Base-by-base conservation (phyloP, 2,329 filamentous ascomycete species). In the Lasiodiplodia sp. region DNA sequence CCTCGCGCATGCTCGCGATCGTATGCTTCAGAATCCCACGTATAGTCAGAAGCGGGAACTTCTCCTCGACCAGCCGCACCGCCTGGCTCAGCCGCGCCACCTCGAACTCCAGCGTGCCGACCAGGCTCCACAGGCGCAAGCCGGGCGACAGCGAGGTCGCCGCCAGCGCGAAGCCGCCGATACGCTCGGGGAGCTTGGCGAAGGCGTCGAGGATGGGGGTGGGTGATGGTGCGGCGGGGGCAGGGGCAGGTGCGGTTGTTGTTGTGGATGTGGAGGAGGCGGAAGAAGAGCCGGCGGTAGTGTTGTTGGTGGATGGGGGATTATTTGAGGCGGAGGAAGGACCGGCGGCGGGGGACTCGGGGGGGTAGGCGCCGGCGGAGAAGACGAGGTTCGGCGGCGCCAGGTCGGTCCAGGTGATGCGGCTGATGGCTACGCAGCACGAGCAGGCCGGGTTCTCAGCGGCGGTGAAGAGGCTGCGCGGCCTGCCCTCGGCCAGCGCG, bases 181-280 rank as follows among this genome's bases (percentile, higher is more conserved):
- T 12, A 21, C 21, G 49, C 18, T 10, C n/a, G 49, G 49, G 49
- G 11, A 52, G 16, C 21, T 52, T 25, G 18, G 49, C 49, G 49
- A 52, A 52, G 49, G 49, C 49, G 49, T 25, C 49, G 21, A 52
- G 49, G 23, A 52, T 52, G 49, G 49, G 21, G 12, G 49, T 52
- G 21, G 6, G 49, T 23, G 11, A 5, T 12, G n/a, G 49, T 21
- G n/a, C 8, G 18, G 23, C 23, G 23, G 23, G 23, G 23, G 23
- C 23, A 23, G 49, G 21, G 11, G 23, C 49, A 23, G 49, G 11
- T 21, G 4, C 12, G 8, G 21, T 1, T 52, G 3, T 12, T 0
- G n/a, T 28, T 23, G 14, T 5, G 40, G 40, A 16, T 44, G 12
- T 16, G 18, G 49, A 21, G 23, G n/a, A 18, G n/a, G 4, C 47